These are phyloP conservation scores for Piedraia hortae DNA, from an alignment of 2,329 filamentous ascomycete genomes.

Conservation along the genomic window DNA sequence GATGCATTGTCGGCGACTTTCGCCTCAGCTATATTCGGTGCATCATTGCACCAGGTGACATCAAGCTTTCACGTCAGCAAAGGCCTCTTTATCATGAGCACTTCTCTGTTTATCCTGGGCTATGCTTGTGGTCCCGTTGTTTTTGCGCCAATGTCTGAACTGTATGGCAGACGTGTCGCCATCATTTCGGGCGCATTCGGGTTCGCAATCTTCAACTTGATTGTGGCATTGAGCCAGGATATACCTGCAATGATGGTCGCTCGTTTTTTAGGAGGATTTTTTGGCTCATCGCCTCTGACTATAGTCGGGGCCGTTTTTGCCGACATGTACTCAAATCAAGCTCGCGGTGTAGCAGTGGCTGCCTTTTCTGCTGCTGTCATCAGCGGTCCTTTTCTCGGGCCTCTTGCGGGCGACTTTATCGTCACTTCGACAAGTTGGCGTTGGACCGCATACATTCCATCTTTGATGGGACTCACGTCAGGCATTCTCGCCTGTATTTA, in stretches of 20 bases:
- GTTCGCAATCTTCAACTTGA: slow-evolving; percentile 21
- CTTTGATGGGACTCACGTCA: slow-evolving; percentile 27
- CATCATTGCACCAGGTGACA: slow-evolving; percentile 18
- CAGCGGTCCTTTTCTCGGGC: slow-evolving; percentile 6
- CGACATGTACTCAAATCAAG: slow-evolving; percentile 12
- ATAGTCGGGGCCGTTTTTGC: slow-evolving; percentile 22
- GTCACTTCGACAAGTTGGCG: slow-evolving; percentile 18
- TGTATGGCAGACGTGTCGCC: slow-evolving; percentile 12
- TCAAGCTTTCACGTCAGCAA: slow-evolving; percentile 16
- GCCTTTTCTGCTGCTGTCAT: slow-evolving; percentile 9
- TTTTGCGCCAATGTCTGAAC: slow-evolving; percentile 23
- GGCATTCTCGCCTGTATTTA: slow-evolving; percentile 24
- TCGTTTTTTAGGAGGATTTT: slow-evolving; percentile 14
- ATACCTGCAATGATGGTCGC: slow-evolving; percentile 14
- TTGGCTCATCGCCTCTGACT: slow-evolving; percentile 17
- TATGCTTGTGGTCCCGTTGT: slow-evolving; percentile 14
- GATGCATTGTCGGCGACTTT: slow-evolving; percentile 44
- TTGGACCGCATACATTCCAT: slow-evolving; percentile 23
- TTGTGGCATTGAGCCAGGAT: slow-evolving; percentile 15
- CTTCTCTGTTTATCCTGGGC: slow-evolving; percentile 15
- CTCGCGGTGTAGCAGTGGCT: slow-evolving; percentile 12
- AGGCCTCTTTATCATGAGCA: slow-evolving; percentile 14
- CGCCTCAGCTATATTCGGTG: slow-evolving; percentile 19
- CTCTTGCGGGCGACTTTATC: slow-evolving; percentile 11
- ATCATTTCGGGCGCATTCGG: slow-evolving; percentile 11